Conservation (phyloP, 371 early-diverging fungal genomes). For the Mortierella sp. region DNA sequence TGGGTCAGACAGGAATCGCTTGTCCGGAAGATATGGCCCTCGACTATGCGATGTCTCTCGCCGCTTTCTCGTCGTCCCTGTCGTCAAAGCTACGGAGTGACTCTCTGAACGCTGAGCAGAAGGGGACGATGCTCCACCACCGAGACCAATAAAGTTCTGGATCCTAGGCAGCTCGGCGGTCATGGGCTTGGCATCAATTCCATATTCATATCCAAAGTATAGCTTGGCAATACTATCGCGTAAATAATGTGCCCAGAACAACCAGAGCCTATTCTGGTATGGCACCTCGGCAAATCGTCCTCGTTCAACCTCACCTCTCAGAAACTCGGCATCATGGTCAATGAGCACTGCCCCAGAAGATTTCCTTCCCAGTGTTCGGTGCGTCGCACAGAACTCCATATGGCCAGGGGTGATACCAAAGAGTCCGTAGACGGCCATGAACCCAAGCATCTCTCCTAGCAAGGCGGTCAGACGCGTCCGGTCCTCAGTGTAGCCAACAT, state of each 20-base stretch:
- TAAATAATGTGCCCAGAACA: constrained; percentile 46
- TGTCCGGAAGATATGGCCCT: not conserved
- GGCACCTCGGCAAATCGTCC: constrained; percentile 27
- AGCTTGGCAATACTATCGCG: constrained; percentile 38
- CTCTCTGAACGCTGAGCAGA: not conserved
- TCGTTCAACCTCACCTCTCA: not conserved
- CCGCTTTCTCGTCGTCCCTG: constrained; percentile 14
- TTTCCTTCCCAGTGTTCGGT: not conserved
- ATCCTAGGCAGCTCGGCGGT: constrained; percentile 41
- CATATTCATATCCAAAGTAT: constrained; percentile 43
- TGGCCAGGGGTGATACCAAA: constrained; percentile 15
- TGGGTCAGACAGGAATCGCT: constrained; percentile 11
- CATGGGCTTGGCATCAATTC: constrained; percentile 26
- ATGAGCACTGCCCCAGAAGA: not conserved
- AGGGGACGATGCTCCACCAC: not conserved
- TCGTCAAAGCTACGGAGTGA: not conserved
- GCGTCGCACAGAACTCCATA: constrained; percentile 11
- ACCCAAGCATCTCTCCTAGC: constrained; percentile 26
- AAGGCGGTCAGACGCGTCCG: constrained; percentile 17
- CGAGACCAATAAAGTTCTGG: constrained; percentile 31
- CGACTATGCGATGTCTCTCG: constrained; percentile 13
- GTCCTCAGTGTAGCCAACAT: constrained; percentile 15
- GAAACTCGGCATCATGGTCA: constrained; percentile 14
- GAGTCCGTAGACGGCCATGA: constrained; percentile 25
- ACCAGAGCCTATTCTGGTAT: constrained; percentile 42